Percentiles rank a stretch among this genome's conserved stretches.
Conservation (phyloP, 2,329 filamentous ascomycete genomes). For the Stemphylium lycopersici region DNA sequence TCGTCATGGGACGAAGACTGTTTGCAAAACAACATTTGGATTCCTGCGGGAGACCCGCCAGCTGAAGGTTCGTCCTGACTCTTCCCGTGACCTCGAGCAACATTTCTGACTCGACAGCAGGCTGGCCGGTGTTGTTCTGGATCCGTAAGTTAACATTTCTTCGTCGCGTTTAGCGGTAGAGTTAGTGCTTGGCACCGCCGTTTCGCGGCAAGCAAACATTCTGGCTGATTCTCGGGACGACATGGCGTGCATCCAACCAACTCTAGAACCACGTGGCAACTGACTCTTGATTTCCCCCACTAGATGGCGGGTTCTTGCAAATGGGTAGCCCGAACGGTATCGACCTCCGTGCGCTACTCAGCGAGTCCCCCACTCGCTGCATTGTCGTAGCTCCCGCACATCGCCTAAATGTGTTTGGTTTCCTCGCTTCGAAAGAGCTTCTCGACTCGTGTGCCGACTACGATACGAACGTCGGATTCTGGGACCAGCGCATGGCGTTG, state of each 20-base stretch:
- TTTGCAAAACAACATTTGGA: slow-evolving; percentile 62
- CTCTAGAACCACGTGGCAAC: slow-evolving; percentile 5
- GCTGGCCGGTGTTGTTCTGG: slow-evolving; percentile 65
- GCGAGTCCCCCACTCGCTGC: slow-evolving; percentile 53
- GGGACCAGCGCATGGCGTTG: slow-evolving; percentile 62
- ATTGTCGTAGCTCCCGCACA: slow-evolving; percentile 64
- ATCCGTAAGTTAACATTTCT: slow-evolving; percentile 53
- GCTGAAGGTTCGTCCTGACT: slow-evolving; percentile 33
- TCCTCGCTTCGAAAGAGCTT: slow-evolving; percentile 59
- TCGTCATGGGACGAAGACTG: slow-evolving; percentile 59
- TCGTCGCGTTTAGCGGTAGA: neutral
- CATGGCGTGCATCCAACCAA: neutral
- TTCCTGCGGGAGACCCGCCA: slow-evolving; percentile 56
- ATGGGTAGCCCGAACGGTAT: slow-evolving; percentile 59
- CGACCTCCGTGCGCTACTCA: slow-evolving; percentile 54
- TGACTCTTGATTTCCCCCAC: slow-evolving; percentile 4
- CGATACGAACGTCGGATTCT: slow-evolving; percentile 61
- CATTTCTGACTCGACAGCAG: slow-evolving; percentile 28
- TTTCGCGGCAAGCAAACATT: slow-evolving; percentile 1
- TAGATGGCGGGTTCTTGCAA: slow-evolving; percentile 64
- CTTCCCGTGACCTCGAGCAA: neutral
- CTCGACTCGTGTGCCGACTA: slow-evolving; percentile 42
- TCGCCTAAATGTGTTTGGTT: slow-evolving; percentile 63
- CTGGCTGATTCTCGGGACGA: neutral
- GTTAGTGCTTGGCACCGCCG: slow-evolving; percentile 3